Conservation (phyloP, 1,284 basidiomycete genomes). For the Tylopilus sp. region DNA sequence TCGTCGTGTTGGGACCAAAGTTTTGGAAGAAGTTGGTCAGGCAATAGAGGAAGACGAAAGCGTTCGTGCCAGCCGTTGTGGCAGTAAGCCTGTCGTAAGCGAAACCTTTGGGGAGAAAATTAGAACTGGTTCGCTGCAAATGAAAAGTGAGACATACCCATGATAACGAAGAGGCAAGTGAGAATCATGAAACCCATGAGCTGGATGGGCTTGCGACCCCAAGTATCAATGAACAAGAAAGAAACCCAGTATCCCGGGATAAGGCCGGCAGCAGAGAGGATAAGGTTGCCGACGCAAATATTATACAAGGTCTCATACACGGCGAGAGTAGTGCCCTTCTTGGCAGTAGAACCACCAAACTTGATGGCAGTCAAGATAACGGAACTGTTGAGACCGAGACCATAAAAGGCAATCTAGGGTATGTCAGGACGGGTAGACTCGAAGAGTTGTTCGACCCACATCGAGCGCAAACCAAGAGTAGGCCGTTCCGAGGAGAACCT, state of each 20-base stretch:
- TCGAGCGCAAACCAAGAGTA: slow-evolving; percentile 65
- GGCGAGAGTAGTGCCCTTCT: slow-evolving; percentile 10
- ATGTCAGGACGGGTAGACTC: slow-evolving; percentile 2
- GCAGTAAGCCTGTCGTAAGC: slow-evolving; percentile 50
- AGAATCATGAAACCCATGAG: slow-evolving; percentile 58
- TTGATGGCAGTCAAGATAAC: slow-evolving; percentile 37
- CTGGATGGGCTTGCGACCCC: slow-evolving; percentile 53
- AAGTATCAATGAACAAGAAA: slow-evolving; percentile 47
- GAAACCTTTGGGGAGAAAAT: slow-evolving; percentile 41
- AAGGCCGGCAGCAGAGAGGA: slow-evolving; percentile 49
- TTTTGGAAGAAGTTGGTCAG: slow-evolving; percentile 54
- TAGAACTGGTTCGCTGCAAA: slow-evolving; percentile 1
- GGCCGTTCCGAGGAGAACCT: slow-evolving; percentile 44
- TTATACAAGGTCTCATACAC: slow-evolving; percentile 32
- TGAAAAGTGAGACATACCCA: slow-evolving; percentile 36
- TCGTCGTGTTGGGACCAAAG: slow-evolving; percentile 71
- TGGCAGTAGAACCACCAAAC: slow-evolving; percentile 19
- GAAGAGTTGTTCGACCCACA: slow-evolving; percentile 26
- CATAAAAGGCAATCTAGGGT: slow-evolving; percentile 54
- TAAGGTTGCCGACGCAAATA: slow-evolving; percentile 39
- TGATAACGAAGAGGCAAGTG: slow-evolving; percentile 46
- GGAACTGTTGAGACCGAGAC: slow-evolving; percentile 57
- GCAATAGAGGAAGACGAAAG: slow-evolving; percentile 62
- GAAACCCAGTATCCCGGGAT: slow-evolving; percentile 51
- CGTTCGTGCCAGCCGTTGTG: slow-evolving; percentile 35